phyloP scores from a whole-genome alignment of 257 asterid species.

The Solanum piurae region DNA sequence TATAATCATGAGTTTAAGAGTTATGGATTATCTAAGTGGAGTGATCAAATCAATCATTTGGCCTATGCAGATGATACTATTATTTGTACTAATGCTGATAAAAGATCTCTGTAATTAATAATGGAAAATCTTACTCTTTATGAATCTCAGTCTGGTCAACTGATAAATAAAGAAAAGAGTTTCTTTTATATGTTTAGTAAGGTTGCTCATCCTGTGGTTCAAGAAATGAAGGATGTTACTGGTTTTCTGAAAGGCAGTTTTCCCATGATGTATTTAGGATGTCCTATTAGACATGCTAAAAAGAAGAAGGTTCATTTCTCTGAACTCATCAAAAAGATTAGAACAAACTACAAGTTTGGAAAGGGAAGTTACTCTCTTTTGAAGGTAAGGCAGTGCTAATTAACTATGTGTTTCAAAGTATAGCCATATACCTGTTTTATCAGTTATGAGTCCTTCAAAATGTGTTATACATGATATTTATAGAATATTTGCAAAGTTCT shows the following conservation, averaged over 20 bases:
- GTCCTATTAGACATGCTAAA: background rate
- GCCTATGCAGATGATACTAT: background rate
- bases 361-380: background rate
- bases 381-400: background rate
- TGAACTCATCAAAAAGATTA: background rate
- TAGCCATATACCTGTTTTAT: background rate
- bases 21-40: background rate
- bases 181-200: background rate
- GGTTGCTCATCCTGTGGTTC: background rate
- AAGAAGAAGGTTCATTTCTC: background rate
- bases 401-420: background rate
- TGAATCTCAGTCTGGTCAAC: background rate
- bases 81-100: no score
- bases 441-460: background rate
- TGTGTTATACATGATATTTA: no score
- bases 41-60: background rate
- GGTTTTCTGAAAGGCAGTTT: background rate
- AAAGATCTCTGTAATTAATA: background rate
- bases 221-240: background rate
- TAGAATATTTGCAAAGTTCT: background rate
- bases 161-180: background rate
- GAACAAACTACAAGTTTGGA: background rate
- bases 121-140: background rate
- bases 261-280: background rate
- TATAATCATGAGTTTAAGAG: background rate